Percentiles rank a stretch among this genome's conserved stretches.
These are phyloP conservation scores for Cubamyces lactineus DNA, from an alignment of 768 basidiomycete species.

Conservation along the genomic window DNA sequence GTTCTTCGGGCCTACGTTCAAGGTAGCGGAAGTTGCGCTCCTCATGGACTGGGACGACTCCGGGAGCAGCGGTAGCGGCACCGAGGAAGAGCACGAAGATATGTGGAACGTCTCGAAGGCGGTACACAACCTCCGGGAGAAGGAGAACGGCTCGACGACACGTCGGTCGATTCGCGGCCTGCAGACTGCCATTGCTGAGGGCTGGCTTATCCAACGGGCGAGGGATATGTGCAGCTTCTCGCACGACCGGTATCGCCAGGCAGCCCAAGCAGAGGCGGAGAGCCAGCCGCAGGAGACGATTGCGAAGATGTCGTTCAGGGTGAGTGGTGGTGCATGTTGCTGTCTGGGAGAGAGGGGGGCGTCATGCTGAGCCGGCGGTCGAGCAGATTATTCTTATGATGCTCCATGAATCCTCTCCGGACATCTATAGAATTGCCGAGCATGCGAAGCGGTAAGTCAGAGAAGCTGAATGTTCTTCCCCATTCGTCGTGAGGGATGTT, in stretches of 20 bases:
- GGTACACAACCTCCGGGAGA: conserved; percentile 50
- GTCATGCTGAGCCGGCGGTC: neutral
- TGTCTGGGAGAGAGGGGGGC: neutral
- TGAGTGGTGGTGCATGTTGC: conserved; percentile 33
- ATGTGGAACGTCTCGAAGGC: conserved; percentile 58
- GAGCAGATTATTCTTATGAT: conserved; percentile 72
- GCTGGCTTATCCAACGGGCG: conserved; percentile 73
- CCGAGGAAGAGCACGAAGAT: conserved; percentile 47
- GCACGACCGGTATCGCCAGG: conserved; percentile 76
- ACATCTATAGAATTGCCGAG: conserved; percentile 71
- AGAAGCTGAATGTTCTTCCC: neutral
- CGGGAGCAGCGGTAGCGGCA: conserved; percentile 53
- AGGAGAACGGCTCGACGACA: conserved; percentile 41
- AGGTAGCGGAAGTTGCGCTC: conserved; percentile 69
- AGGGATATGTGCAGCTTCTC: conserved; percentile 78
- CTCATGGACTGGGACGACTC: conserved; percentile 78
- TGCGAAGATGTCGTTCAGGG: conserved; percentile 73
- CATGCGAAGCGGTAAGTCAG: conserved; percentile 59
- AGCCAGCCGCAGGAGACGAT: conserved; percentile 50
- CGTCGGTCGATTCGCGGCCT: conserved; percentile 69
- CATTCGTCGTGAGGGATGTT: neutral
- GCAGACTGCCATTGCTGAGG: conserved; percentile 68
- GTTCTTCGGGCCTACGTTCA: conserved; percentile 78
- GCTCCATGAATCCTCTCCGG: conserved; percentile 61
- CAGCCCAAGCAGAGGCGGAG: conserved; percentile 63